Evolutionary conservation across 2,329 filamentous ascomycete species (phyloP), one percentile per base, ranked within the genome.

Genomic region (Paraconiothyrium sp.): DNA sequence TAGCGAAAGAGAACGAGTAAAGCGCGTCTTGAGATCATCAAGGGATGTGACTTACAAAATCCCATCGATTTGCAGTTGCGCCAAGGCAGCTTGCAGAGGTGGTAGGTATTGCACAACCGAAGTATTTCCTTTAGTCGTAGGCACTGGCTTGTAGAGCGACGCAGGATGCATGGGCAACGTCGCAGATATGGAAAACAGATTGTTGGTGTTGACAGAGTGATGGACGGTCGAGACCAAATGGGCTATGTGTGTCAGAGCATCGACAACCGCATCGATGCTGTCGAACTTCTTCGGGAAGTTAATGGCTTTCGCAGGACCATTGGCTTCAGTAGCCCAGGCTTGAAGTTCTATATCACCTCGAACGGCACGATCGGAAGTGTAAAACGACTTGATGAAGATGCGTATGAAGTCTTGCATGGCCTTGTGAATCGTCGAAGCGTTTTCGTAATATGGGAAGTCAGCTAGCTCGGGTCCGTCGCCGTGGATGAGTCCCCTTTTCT

Each of bases 331-430:
- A 32, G 82, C 74, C 82, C 82, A 85, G n/a, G 72, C 72, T 58
- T 81, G 78, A 1, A 85, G 67, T 60, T 85, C 83, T 0, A 49
- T 24, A 64, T 85, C 83, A 4, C 59, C 55, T 1, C 58, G 54
- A 10, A 84, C 63, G 7, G 69, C 70, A 1, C 56, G 52, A 50
- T 80, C 72, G 32, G 64, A 66, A 2, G 60, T 3, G 70, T 85
- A 85, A 71, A 83, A 84, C 0, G 82, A 79, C 43, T 80, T 67
- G n/a, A 84, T 74, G 59, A 83, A 82, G 2, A 74, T 58, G 10
- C 65, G 67, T 64, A 83, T 77, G 68, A 84, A 84, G 0, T 59
- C 57, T 4, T 70, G 68, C 50, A 81, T 80, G 3, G 73, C 75
- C 49, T 72, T 66, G 49, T 76, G 64, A 51, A 85, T 80, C 0